phyloP scores from a whole-genome alignment of 164 flowering plant species.

The Malania oleifera region DNA sequence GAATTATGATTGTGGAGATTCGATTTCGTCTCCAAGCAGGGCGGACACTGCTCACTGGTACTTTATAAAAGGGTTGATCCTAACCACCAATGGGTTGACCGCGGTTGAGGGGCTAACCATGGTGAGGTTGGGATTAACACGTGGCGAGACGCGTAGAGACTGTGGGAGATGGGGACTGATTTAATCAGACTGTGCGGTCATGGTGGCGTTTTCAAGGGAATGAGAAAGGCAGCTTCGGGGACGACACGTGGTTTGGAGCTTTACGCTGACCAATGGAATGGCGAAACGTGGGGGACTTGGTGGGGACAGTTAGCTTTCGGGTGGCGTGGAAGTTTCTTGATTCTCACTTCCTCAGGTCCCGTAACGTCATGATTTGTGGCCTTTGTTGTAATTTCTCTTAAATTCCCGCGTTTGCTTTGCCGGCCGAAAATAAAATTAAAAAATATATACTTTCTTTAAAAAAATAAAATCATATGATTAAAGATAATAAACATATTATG shows the following conservation, averaged over 20 bases:
- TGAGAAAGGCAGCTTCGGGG: background rate
- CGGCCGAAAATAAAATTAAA: no score
- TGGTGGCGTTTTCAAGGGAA: conserved; percentile 6
- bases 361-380: conserved; percentile 2
- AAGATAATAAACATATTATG: no score
- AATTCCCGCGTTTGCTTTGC: background rate
- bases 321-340: conserved; percentile 38
- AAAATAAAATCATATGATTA: no score
- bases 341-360: conserved; percentile 2
- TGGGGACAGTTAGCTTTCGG: conserved; percentile 6
- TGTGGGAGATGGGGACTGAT: background rate
- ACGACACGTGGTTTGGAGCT: conserved; percentile 20
- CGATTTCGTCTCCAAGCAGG: no score
- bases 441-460: no score
- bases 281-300: conserved; percentile 6
- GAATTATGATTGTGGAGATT: no score
- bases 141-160: conserved; percentile 23
- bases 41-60: background rate
- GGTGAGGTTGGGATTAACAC: conserved; percentile 13
- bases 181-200: background rate
- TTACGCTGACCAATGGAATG: conserved; percentile 14
- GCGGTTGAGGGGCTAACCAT: conserved; percentile 15
- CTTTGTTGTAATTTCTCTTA: background rate
- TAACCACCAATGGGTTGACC: conserved; percentile 16
- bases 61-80: conserved; percentile 6